phyloP scores from a whole-genome alignment of 2,329 filamentous ascomycete genomes.

The Fusarium phyllophilum region DNA sequence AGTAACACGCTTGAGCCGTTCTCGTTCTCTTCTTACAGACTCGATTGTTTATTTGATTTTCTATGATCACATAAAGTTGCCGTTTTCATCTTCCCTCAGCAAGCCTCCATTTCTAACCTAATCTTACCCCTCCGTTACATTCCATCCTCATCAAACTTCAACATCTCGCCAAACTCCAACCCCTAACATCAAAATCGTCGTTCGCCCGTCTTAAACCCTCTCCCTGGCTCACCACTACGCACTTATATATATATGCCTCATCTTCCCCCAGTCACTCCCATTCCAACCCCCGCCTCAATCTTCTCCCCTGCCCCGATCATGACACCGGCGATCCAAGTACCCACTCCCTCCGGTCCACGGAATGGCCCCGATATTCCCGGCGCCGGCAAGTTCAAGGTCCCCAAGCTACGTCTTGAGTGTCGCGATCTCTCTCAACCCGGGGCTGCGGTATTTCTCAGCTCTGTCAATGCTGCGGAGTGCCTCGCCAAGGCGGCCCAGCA shows the following conservation, averaged over 20 bases:
- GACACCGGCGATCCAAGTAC: constrained; percentile 43
- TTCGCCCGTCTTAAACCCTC: neutral
- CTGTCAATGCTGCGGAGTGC: constrained; percentile 70
- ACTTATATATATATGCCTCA: constrained; percentile 41
- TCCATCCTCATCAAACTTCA: constrained; percentile 12
- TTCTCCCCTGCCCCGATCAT: constrained; percentile 40
- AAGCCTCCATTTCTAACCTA: constrained; percentile 13
- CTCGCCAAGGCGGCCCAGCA: constrained; percentile 71
- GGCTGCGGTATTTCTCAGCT: constrained; percentile 71
- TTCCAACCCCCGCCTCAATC: constrained; percentile 37
- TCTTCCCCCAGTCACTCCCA: constrained; percentile 37
- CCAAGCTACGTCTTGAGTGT: constrained; percentile 69
- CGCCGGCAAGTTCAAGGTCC: constrained; percentile 53
- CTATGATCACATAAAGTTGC: neutral
- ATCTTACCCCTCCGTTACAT: constrained; percentile 30
- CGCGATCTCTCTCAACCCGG: constrained; percentile 70
- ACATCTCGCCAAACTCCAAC: neutral
- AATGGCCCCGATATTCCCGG: constrained; percentile 27
- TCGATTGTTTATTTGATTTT: neutral
- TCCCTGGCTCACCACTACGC: neutral
- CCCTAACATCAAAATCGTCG: neutral
- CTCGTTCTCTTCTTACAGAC: neutral
- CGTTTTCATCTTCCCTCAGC: constrained; percentile 2
- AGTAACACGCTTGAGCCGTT: neutral
- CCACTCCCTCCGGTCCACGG: constrained; percentile 27